Conservation (phyloP, 75 land plant genomes). For the Adiantum capillusveneris region DNA sequence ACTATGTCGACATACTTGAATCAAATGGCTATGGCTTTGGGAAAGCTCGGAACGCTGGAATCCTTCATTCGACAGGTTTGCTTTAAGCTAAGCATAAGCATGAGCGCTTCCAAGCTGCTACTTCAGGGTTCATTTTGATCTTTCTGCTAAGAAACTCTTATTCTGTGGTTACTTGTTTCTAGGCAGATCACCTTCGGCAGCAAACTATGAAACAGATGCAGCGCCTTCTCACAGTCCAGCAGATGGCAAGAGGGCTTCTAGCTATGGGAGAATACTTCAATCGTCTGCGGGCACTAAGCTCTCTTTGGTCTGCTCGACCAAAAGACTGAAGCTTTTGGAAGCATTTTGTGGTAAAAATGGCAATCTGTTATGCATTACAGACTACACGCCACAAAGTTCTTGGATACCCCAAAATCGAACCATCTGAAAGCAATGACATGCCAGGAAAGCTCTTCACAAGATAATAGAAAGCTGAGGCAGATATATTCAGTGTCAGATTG, state of each 20-base stretch:
- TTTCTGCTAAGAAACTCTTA: too few species aligned
- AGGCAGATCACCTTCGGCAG: conserved; percentile 1
- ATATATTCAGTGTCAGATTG: too few species aligned
- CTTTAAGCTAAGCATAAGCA: neutral
- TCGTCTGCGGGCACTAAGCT: neutral
- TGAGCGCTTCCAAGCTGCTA: too few species aligned
- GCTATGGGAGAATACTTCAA: conserved; percentile 3
- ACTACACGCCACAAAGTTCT: too few species aligned
- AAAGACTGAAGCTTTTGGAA: conserved; percentile 1
- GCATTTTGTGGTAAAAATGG: too few species aligned
- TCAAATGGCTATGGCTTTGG: conserved; percentile 56
- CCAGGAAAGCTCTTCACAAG: too few species aligned
- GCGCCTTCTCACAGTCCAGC: neutral
- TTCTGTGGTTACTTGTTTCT: too few species aligned
- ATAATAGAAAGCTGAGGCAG: too few species aligned
- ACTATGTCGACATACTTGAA: conserved; percentile 37
- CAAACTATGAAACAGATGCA: conserved; percentile 2
- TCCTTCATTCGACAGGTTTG: conserved; percentile 70
- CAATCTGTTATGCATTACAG: too few species aligned
- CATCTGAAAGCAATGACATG: too few species aligned
- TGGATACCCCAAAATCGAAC: too few species aligned
- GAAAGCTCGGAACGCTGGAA: conserved; percentile 68
- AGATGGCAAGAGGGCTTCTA: neutral
- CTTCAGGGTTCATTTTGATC: too few species aligned
- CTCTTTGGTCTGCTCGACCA: neutral